These are phyloP conservation scores for Naumovozyma dairenensis DNA, from an alignment of 805 yeast species.

Conservation along the genomic window DNA sequence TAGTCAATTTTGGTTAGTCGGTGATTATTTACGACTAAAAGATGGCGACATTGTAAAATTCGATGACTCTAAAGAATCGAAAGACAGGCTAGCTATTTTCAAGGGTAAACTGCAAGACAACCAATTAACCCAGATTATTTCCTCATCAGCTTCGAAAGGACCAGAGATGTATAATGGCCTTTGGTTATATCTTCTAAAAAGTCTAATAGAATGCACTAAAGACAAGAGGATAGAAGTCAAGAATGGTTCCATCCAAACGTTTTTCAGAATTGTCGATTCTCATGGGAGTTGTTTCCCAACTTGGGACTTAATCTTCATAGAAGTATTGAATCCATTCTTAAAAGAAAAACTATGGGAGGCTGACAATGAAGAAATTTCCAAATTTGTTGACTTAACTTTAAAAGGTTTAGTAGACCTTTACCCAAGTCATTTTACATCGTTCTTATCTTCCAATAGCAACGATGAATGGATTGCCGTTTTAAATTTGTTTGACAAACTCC, in stretches of 20 bases:
- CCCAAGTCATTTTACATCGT: slow-evolving; percentile 38
- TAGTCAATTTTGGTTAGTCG: slow-evolving; percentile 84
- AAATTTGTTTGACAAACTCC: slow-evolving; percentile 35
- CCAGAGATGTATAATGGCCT: slow-evolving; percentile 32
- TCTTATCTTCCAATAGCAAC: slow-evolving; percentile 11
- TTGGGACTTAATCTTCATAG: slow-evolving; percentile 60
- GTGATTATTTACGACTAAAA: slow-evolving; percentile 52
- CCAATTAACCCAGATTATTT: slow-evolving; percentile 22
- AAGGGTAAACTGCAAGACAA: slow-evolving; percentile 12
- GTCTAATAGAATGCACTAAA: slow-evolving; percentile 50
- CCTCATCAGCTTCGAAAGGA: slow-evolving; percentile 11
- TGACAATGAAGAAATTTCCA: slow-evolving; percentile 40
- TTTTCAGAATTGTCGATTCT: slow-evolving; percentile 70
- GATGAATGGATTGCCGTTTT: slow-evolving; percentile 51
- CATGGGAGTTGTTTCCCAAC: slow-evolving; percentile 48
- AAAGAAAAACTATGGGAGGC: slow-evolving; percentile 17
- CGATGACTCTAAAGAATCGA: slow-evolving; percentile 2
- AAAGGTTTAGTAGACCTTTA: slow-evolving; percentile 60
- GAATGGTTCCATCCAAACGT: slow-evolving; percentile 83
- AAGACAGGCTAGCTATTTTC: too few relatives aligned
- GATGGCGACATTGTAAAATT: slow-evolving; percentile 1
- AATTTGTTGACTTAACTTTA: slow-evolving; percentile 50
- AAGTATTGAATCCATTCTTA: slow-evolving; percentile 52
- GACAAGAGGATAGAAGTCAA: slow-evolving; percentile 72
- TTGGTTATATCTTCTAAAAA: slow-evolving; percentile 56